phyloP scores from a whole-genome alignment of 2,329 filamentous ascomycete species.

The Epichloe brachyelytri region DNA sequence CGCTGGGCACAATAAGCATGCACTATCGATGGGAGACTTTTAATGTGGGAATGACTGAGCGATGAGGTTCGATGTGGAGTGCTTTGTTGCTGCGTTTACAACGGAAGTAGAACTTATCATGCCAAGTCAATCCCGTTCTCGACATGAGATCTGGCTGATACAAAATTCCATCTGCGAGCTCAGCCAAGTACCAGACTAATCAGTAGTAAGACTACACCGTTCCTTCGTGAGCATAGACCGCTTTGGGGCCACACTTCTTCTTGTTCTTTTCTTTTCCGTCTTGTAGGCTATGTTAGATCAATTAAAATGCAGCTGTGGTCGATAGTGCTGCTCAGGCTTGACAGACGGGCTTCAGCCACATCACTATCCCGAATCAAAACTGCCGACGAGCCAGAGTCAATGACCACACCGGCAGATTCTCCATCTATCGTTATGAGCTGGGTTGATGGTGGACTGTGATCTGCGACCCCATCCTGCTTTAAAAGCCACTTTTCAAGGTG shows the following conservation, averaged over 20 bases:
- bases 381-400: constrained; percentile 2
- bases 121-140: neutral
- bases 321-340: neutral
- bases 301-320: neutral
- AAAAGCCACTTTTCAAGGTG: constrained; percentile 35
- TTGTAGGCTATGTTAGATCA: neutral
- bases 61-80: neutral
- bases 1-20: neutral
- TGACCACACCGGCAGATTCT: constrained; percentile 7
- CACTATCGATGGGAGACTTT: neutral
- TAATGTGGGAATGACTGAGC: neutral
- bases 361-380: neutral
- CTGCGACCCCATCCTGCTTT: constrained; percentile 25
- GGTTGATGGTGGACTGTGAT: constrained; percentile 7
- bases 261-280: too few species aligned
- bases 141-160: neutral
- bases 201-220: neutral
- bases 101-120: neutral
- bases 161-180: neutral
- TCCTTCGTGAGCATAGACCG: neutral
- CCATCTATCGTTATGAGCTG: constrained; percentile 14
- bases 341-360: neutral
- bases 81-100: neutral
- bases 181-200: neutral
- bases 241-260: neutral